Base-by-base conservation (phyloP, 1,284 basidiomycete species). In the Cerrena zonata region DNA sequence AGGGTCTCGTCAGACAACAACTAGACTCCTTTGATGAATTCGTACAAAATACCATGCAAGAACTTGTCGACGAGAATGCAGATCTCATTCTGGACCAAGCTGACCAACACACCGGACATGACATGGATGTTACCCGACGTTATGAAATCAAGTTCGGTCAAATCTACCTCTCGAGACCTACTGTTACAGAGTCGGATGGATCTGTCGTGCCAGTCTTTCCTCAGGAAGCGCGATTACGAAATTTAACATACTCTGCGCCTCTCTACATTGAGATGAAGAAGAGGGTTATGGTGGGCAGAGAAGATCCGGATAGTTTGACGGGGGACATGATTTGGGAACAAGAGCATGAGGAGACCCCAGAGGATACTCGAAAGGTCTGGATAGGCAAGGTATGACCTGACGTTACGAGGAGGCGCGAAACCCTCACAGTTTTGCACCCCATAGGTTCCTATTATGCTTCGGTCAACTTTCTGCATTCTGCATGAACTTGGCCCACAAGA, bases 41-140 rank as follows among this genome's bases (percentile, higher is more conserved):
- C 65, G 91, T 99, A 45, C 92, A 95, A 68, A 98, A 97, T 65
- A 98, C 94, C n/a, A 97, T 99, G 90, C 95, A 99, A 71, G 95
- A 99, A 68, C 79, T 99, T 27, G 94, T 99, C 30, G 95, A 99
- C 65, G 96, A 99, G 72, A 93, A 91, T 59, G 76, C 86, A 27
- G 91, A 91, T 61, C 82, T 99, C 63, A 94, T 95, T 54, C 76
- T 99, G 47, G 95, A 99, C 72, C 95, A 99, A 70, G 88, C 88
- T 52, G 89, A 93, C 65, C 95, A 99, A 70, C 93, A 96, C 67
- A 91, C 93, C 2, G 94, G 92, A 15, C 84, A 86, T 55, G 80
- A 84, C 37, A 74, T 81, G 37, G 92, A 78, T 72, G 77, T 81
- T 68, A 84, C 91, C 68, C 84, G 91, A 61, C 90, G 95, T 55